Conservation (phyloP, 1,284 basidiomycete species). For the Trichosporon ovoides region DNA sequence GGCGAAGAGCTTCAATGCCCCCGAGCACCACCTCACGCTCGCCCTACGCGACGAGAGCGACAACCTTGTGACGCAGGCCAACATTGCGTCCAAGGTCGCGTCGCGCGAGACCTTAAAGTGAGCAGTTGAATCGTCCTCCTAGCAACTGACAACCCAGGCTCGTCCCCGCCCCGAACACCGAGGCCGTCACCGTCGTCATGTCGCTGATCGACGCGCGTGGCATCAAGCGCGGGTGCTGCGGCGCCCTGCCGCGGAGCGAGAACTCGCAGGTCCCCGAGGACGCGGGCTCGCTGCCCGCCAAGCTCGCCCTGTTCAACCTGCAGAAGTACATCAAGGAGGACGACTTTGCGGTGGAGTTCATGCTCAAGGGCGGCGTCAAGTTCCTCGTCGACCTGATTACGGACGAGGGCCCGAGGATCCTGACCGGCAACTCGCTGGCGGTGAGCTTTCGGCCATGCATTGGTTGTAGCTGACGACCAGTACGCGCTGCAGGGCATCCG, state of each 20-base stretch:
- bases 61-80: slow-evolving; percentile 81
- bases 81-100: slow-evolving; percentile 75
- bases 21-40: slow-evolving; percentile 72
- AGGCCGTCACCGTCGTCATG: slow-evolving; percentile 37
- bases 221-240: slow-evolving; percentile 6
- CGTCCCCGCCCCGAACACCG: slow-evolving; percentile 37
- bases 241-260: slow-evolving; percentile 1
- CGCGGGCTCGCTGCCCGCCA: slow-evolving; percentile 41
- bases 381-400: slow-evolving; percentile 68
- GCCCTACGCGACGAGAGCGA: slow-evolving; percentile 82
- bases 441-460: slow-evolving; percentile 49
- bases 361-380: slow-evolving; percentile 65
- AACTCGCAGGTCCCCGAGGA: slow-evolving; percentile 15
- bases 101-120: slow-evolving; percentile 73
- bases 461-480: slow-evolving; percentile 12
- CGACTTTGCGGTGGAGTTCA: slow-evolving; percentile 78
- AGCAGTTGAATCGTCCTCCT: slow-evolving; percentile 25
- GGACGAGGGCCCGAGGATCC: slow-evolving; percentile 49
- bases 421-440: slow-evolving; percentile 73
- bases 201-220: slow-evolving; percentile 29
- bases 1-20: slow-evolving; percentile 60
- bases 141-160: slow-evolving; percentile 25
- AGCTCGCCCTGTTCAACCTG: slow-evolving; percentile 58
- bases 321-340: slow-evolving; percentile 86
- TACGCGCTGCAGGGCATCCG: slow-evolving; percentile 42